Evolutionary conservation across 2,329 filamentous ascomycete species (phyloP).

Genomic region (Mollisiaceae sp.): DNA sequence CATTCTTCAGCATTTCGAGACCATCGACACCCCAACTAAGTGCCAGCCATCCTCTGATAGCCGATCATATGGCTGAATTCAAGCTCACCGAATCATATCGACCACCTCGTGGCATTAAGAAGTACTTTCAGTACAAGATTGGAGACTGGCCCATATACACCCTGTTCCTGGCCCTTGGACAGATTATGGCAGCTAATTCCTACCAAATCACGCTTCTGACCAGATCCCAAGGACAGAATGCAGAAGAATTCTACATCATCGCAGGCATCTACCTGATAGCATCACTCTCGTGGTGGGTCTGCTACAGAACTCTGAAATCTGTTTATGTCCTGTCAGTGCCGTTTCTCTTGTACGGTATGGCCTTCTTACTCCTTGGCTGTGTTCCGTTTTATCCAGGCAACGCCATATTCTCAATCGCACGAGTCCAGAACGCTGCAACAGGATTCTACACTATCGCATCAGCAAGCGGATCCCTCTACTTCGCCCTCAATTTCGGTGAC

Average conservation of each 20-base stretch:
- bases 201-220: conserved; percentile 8
- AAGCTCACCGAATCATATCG: neutral
- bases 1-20: neutral
- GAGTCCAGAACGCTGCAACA: conserved; percentile 58
- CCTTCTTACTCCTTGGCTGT: neutral
- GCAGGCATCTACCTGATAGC: neutral
- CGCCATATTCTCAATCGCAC: conserved; percentile 2
- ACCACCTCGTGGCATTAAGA: neutral
- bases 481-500: conserved; percentile 70
- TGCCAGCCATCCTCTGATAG: neutral
- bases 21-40: neutral
- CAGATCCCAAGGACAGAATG: conserved; percentile 7
- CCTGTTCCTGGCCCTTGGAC: neutral
- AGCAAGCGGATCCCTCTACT: conserved; percentile 67
- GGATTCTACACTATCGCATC: conserved; percentile 67
- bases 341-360: conserved; percentile 49
- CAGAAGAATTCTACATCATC: conserved; percentile 5
- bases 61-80: neutral
- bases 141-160: conserved; percentile 5
- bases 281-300: conserved; percentile 58
- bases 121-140: conserved; percentile 3
- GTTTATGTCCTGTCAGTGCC: conserved; percentile 63
- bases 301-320: conserved; percentile 63
- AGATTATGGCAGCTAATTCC: conserved; percentile 4
- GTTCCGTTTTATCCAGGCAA: conserved; percentile 1